Conservation (phyloP, 768 basidiomycete species). For the Floccularia luteovirens region DNA sequence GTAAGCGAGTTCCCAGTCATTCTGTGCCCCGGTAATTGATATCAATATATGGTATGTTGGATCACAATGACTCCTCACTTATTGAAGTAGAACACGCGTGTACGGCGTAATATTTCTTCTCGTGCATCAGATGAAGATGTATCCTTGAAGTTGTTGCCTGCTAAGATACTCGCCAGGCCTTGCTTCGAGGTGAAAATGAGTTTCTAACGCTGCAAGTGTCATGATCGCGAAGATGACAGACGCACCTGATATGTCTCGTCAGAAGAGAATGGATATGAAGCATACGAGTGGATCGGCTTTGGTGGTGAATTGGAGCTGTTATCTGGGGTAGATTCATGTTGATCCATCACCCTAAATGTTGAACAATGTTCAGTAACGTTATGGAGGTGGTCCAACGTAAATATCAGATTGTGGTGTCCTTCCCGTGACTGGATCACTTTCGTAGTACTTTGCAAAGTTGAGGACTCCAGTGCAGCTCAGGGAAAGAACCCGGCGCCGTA, state of each 20-base stretch:
- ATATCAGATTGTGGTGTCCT: not conserved
- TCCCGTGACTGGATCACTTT: too few species aligned
- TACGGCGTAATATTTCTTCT: slow-evolving; percentile 42
- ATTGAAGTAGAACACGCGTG: slow-evolving; percentile 71
- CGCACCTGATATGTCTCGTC: slow-evolving; percentile 57
- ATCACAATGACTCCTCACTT: slow-evolving; percentile 25
- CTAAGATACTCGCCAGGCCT: slow-evolving; percentile 54
- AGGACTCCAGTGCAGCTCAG: too few species aligned
- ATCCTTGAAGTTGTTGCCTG: slow-evolving; percentile 28
- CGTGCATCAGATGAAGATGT: slow-evolving; percentile 26
- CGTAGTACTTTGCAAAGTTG: too few species aligned
- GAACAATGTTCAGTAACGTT: not conserved
- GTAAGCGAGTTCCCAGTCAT: slow-evolving; percentile 32
- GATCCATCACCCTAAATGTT: not conserved
- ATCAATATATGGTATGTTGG: not conserved
- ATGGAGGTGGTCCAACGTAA: not conserved
- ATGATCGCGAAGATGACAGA: not conserved
- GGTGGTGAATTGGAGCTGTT: slow-evolving; percentile 1
- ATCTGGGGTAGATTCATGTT: not conserved
- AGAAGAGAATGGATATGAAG: slow-evolving; percentile 41
- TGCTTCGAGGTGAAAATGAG: slow-evolving; percentile 32
- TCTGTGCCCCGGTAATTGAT: slow-evolving; percentile 13
- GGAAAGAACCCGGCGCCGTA: too few species aligned
- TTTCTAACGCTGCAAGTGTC: not conserved
- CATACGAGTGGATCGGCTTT: slow-evolving; percentile 20